Base-by-base conservation (phyloP, 495 filamentous ascomycete genomes). In the Xylaria palmicola region DNA sequence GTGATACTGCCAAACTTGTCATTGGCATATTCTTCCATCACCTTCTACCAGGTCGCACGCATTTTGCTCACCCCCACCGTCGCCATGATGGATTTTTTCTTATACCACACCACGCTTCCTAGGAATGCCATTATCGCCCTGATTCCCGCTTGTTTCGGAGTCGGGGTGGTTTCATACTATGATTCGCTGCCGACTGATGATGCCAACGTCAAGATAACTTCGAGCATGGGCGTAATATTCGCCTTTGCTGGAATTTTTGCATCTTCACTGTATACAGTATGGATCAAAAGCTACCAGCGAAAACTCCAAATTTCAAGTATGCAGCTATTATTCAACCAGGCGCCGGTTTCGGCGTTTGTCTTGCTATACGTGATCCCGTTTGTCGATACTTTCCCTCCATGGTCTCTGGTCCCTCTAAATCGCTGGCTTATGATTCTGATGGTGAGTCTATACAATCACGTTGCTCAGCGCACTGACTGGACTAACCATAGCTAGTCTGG, bases 1-100 rank as follows among this genome's bases (percentile, higher is more conserved):
- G 86, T 91, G 58, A 85, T 91, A 65, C 77, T 90, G n/a, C 87
- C 86, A 27, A 91, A 91, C 68, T 75, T 89, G 9, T 89, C 86
- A 4, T 77, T 91, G 8, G 86, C 88, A 55, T 86, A 85, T 66
- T 90, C 87, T 19, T 83, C 85, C 44, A 83, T 91, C 27, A 88
- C 87, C 56, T 90, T 90, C 68, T 90, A 91, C 68, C 88, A 91
- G 65, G 81, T 90, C 53, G 86, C 85, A 17, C 83, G 88, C 20
- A 86, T 91, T 55, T 77, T 90, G 32, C 81, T 91, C 24, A 90
- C 88, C 7, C 88, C 88, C 3, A 81, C 79, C 30, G 86, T 89
- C 5, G 88, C 86, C 7, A 63, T 83, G 9, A 83, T 90, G 73
- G 89, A 90, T 68, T 86, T 80, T 64, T 64, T 85, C 32, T 80